Conservation (phyloP, 2,329 filamentous ascomycete genomes). For the Cercospora beticola region DNA sequence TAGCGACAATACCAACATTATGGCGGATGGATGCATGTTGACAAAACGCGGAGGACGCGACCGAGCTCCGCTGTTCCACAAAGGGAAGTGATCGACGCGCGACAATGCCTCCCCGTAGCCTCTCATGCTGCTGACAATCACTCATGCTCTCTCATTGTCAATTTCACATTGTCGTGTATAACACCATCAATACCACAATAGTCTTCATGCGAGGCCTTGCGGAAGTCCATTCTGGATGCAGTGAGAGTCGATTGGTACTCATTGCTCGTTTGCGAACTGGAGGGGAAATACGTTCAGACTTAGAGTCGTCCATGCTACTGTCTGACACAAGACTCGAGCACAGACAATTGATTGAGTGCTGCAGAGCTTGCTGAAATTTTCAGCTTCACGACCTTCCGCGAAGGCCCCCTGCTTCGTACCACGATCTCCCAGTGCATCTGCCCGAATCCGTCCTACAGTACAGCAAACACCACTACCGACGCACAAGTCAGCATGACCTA, state of each 20-base stretch:
- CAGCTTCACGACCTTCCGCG: background rate
- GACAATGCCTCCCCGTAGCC: background rate
- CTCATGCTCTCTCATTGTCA: background rate
- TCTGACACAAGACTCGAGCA: background rate
- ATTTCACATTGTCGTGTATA: background rate
- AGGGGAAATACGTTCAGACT: background rate
- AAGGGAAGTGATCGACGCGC: background rate
- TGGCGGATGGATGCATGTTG: background rate
- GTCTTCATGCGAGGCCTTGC: background rate
- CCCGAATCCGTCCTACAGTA: background rate
- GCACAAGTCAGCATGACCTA: background rate
- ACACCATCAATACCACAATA: background rate
- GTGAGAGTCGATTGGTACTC: background rate
- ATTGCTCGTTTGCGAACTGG: background rate
- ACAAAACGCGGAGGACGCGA: background rate
- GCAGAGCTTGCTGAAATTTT: background rate
- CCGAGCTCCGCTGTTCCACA: background rate
- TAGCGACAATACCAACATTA: background rate
- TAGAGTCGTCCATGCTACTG: background rate
- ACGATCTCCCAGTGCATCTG: background rate
- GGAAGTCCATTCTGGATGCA: background rate
- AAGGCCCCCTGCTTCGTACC: background rate
- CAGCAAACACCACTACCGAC: background rate
- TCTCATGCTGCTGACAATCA: background rate
- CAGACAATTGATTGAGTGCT: too few relatives aligned